A percentile compares a stretch with the other conserved stretches of the same genome.
Evolutionary conservation across 768 basidiomycete species (phyloP).

Genomic region (Lentinula edodes): DNA sequence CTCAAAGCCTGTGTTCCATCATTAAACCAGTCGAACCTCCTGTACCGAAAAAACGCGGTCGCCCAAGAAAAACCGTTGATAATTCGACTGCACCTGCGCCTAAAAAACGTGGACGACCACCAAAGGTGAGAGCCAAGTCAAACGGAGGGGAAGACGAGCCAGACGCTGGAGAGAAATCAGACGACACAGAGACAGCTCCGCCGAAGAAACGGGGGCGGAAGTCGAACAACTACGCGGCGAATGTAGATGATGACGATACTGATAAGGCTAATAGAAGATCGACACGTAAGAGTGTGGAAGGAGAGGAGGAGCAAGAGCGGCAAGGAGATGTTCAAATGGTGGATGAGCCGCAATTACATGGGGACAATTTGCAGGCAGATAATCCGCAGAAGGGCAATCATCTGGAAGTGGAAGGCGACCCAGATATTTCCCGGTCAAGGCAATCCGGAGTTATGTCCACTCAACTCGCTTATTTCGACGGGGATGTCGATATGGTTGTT

Average conservation of each 20-base stretch:
- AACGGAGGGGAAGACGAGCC: neutral
- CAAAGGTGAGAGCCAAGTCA: constrained; percentile 15
- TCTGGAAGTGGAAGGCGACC: no score
- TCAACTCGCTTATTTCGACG: no score
- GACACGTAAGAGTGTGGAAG: neutral
- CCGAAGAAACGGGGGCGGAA: neutral
- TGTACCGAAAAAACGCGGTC: constrained; percentile 29
- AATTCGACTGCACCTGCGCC: constrained; percentile 6
- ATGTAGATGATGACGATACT: neutral
- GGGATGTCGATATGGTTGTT: neutral
- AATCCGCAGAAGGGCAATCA: no score
- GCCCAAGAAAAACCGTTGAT: constrained; percentile 10
- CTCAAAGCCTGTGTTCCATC: no score
- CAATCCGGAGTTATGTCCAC: no score
- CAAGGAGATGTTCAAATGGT: neutral
- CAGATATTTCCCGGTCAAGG: neutral
- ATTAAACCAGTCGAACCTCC: constrained; percentile 4
- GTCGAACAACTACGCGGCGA: neutral
- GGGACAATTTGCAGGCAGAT: neutral
- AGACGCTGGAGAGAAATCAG: neutral
- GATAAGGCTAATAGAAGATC: neutral
- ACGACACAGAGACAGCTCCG: neutral
- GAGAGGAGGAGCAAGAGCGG: neutral
- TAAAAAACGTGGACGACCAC: constrained; percentile 29
- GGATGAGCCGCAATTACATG: neutral